Evolutionary conservation across 1,284 basidiomycete genomes (phyloP).

Genomic region (Pyrrhoderma noxium): DNA sequence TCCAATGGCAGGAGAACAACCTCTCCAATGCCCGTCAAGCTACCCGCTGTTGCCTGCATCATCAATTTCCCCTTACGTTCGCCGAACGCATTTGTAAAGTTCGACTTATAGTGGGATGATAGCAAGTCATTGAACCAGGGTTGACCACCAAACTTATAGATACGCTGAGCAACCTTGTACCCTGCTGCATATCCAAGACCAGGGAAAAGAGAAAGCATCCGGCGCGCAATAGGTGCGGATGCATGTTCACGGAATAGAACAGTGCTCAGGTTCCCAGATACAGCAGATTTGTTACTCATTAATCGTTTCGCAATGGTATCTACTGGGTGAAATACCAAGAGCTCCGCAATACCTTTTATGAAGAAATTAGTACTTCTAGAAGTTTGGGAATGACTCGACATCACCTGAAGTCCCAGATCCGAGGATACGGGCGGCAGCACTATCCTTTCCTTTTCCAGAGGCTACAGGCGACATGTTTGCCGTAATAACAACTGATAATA

Average conservation of each 20-base stretch:
- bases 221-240: slow-evolving; percentile 56
- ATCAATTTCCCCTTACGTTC: slow-evolving; percentile 94
- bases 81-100: slow-evolving; percentile 84
- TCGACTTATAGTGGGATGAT: slow-evolving; percentile 64
- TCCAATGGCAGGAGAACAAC: slow-evolving; percentile 94
- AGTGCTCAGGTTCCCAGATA: slow-evolving; percentile 50
- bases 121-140: slow-evolving; percentile 96
- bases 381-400: slow-evolving; percentile 19
- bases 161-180: slow-evolving; percentile 90
- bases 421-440: slow-evolving; percentile 83
- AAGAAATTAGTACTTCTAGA: background rate
- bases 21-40: slow-evolving; percentile 94
- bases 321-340: slow-evolving; percentile 86
- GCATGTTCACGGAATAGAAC: slow-evolving; percentile 90
- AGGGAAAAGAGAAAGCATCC: slow-evolving; percentile 90
- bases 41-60: slow-evolving; percentile 93
- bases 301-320: slow-evolving; percentile 96
- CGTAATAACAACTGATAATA: background rate
- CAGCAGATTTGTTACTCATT: slow-evolving; percentile 94
- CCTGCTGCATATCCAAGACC: slow-evolving; percentile 97
- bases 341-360: slow-evolving; percentile 79
- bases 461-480: slow-evolving; percentile 9
- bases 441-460: slow-evolving; percentile 57
- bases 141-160: slow-evolving; percentile 99
- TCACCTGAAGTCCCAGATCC: slow-evolving; percentile 89